phyloP scores from a whole-genome alignment of 306 rosid genomes.

The Citrullus mucosospermus region DNA sequence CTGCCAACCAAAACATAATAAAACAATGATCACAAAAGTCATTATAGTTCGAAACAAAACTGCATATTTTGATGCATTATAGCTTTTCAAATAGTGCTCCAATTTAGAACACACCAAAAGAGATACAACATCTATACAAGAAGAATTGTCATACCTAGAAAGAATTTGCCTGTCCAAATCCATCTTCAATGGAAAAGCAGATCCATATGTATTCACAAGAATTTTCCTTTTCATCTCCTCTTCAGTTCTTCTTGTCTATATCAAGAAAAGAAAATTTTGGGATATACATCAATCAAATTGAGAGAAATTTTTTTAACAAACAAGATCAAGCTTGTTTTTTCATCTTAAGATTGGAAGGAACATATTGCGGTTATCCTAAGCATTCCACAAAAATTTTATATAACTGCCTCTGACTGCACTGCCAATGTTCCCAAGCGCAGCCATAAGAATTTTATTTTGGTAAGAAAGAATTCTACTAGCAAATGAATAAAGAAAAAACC shows the following conservation, averaged over 20 bases:
- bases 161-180: slow-evolving; percentile 70
- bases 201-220: slow-evolving; percentile 48
- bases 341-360: not conserved
- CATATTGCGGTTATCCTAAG: too few relatives aligned
- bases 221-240: slow-evolving; percentile 52
- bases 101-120: not conserved
- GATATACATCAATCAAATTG: not conserved
- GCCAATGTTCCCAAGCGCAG: too few relatives aligned
- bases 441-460: not conserved
- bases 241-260: slow-evolving; percentile 25
- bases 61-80: not conserved
- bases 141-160: slow-evolving; percentile 35
- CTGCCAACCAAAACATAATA: not conserved
- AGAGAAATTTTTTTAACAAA: not conserved
- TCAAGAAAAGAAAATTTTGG: not conserved
- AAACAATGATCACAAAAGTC: not conserved
- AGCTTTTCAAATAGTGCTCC: not conserved
- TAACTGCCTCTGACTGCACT: too few relatives aligned
- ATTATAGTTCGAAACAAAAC: not conserved
- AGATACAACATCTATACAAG: not conserved
- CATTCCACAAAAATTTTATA: too few relatives aligned
- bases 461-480: not conserved
- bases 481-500: not conserved
- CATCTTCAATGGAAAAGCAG: slow-evolving; percentile 69
- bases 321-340: not conserved